phyloP scores from a whole-genome alignment of 306 rosid genomes.

The Dalbergia oliveri region DNA sequence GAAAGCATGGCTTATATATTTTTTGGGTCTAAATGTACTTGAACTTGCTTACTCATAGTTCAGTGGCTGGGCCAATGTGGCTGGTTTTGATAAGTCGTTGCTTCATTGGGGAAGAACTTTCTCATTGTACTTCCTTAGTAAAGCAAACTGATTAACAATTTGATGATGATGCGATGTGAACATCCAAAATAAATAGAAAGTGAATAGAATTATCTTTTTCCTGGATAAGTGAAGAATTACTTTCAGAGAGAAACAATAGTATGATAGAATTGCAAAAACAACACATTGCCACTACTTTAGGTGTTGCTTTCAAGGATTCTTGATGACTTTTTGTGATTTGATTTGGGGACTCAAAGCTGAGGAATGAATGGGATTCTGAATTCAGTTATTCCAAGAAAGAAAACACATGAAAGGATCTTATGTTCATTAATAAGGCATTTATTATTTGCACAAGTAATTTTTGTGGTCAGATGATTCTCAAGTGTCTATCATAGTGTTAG shows the following conservation, averaged over 20 bases:
- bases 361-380: slow-evolving; percentile 18
- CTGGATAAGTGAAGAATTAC: too few species aligned
- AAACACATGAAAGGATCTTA: background rate
- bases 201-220: background rate
- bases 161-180: background rate
- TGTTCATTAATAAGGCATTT: slow-evolving; percentile 5
- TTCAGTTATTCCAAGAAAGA: background rate
- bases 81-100: slow-evolving; percentile 9
- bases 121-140: background rate
- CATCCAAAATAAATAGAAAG: slow-evolving; percentile 17
- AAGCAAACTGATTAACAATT: slow-evolving; percentile 24
- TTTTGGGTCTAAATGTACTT: background rate
- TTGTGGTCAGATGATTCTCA: background rate
- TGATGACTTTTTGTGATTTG: slow-evolving; percentile 24
- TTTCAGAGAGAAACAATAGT: too few species aligned
- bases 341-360: slow-evolving; percentile 4
- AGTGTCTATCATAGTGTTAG: background rate
- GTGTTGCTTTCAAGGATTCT: slow-evolving; percentile 18
- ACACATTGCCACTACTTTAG: slow-evolving; percentile 4
- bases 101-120: background rate
- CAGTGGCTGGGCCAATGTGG: slow-evolving; percentile 29
- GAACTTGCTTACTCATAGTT: slow-evolving; percentile 24
- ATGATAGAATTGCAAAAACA: background rate
- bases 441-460: slow-evolving; percentile 1
- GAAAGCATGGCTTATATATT: slow-evolving; percentile 7